Conservation (phyloP, 2,329 filamentous ascomycete genomes). For the Aspergillus luchuensis region DNA sequence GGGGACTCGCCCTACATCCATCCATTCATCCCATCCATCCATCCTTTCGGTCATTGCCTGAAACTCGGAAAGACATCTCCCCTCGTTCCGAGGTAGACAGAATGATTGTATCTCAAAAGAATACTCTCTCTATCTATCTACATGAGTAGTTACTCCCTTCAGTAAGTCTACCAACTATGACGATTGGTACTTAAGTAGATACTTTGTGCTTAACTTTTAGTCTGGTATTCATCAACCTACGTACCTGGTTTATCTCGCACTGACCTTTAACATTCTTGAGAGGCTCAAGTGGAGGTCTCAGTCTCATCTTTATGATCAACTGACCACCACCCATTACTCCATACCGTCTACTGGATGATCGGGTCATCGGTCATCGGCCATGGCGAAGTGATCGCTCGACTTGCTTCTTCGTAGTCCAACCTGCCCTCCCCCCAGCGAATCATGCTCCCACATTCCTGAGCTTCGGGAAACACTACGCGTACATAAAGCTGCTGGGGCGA, state of each 20-base stretch:
- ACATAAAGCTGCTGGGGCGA: slow-evolving; percentile 1
- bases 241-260: slow-evolving; percentile 6
- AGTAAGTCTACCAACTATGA: too few species aligned
- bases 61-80: slow-evolving; percentile 15
- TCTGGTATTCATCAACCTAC: too few species aligned
- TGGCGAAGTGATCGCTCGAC: not conserved
- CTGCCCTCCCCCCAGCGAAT: not conserved
- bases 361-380: slow-evolving; percentile 15
- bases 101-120: too few species aligned
- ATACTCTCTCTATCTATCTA: too few species aligned
- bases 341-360: slow-evolving; percentile 6
- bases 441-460: not conserved
- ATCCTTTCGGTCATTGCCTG: slow-evolving; percentile 7
- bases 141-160: too few species aligned
- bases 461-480: not conserved
- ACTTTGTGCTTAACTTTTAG: not conserved
- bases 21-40: too few species aligned
- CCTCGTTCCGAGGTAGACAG: not conserved
- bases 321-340: slow-evolving; percentile 27
- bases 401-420: not conserved
- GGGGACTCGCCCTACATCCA: not conserved
- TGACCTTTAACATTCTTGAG: slow-evolving; percentile 19
- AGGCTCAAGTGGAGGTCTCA: slow-evolving; percentile 26
- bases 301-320: slow-evolving; percentile 22
- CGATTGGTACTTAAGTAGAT: too few species aligned